A percentile compares a stretch with the other conserved stretches of the same genome.
phyloP scores from a whole-genome alignment of 306 rosid species.

The Trifolium subterraneum region DNA sequence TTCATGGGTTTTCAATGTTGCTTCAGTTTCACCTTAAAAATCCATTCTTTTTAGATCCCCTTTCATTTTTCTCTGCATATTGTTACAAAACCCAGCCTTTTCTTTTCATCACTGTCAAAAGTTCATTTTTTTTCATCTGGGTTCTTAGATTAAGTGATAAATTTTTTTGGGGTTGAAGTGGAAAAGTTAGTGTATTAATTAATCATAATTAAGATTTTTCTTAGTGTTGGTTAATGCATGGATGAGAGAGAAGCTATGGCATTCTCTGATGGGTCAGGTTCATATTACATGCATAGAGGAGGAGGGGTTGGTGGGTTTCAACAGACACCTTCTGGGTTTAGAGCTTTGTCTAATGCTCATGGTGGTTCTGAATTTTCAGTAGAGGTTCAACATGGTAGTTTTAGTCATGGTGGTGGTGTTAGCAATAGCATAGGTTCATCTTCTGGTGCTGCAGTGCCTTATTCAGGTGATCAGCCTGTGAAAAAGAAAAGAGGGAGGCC shows the following conservation, averaged over 20 bases:
- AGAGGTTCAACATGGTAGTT: constrained; percentile 59
- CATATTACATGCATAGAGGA: constrained; percentile 86
- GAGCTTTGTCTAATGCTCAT: constrained; percentile 65
- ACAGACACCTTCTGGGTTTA: constrained; percentile 72
- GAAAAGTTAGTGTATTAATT: constrained; percentile 31
- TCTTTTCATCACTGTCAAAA: constrained; percentile 21
- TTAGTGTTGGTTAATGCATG: constrained; percentile 86
- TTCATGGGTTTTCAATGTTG: constrained; percentile 34
- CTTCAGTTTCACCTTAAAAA: constrained; percentile 37
- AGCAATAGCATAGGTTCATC: constrained; percentile 49
- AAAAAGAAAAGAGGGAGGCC: constrained; percentile 98
- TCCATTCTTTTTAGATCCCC: constrained; percentile 23
- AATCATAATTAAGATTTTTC: constrained; percentile 34
- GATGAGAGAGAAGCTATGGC: constrained; percentile 98
- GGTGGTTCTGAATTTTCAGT: constrained; percentile 47
- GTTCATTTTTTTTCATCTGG: constrained; percentile 19
- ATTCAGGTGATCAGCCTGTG: constrained; percentile 69
- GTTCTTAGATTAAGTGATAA: constrained; percentile 25
- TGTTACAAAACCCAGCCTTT: constrained; percentile 30
- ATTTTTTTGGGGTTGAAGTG: constrained; percentile 18
- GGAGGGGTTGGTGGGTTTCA: constrained; percentile 75
- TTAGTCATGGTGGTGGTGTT: constrained; percentile 56
- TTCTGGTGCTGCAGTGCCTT: constrained; percentile 42
- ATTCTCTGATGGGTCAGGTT: constrained; percentile 81
- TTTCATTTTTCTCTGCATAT: constrained; percentile 3